Evolutionary conservation across 2,329 filamentous ascomycete genomes (phyloP), one percentile per base, ranked within the genome.

Genomic region (Trichoderma sp.): DNA sequence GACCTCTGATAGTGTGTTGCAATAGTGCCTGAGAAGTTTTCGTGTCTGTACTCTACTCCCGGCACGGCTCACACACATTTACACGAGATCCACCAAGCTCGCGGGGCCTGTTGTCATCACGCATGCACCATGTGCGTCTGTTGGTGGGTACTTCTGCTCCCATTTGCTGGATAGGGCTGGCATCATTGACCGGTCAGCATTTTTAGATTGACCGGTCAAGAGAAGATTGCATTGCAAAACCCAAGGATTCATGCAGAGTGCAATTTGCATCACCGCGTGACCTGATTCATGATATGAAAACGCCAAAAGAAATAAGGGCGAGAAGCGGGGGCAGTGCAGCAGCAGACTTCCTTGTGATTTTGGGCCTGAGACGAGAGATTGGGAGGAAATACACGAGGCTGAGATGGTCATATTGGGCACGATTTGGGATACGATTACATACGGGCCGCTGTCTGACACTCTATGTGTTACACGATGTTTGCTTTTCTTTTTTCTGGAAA

Each of bases 151-250:
- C 31, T 45, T 6, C 41, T 71, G 38, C 56, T 71, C 74, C 33
- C 41, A 75, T 75, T 75, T 75, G 74, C 74, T 65, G 59, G 59
- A 45, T 41, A 71, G 24, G 31, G 63, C 66, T 71, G 66, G 56
- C 45, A 21, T 27, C 63, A 59, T 60, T 41, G 24, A 75, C 67
- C 74, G 74, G 74, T 75, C 65, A 75, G 59, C 33, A 56, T 38
- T 35, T 35, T 45, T 74, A 74, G 45, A 66, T 59, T 66, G 62
- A 66, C 71, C 62, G 71, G 60, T 66, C 71, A 74, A 74, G 62
- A 65, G 62, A 72, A 35, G 24, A 56, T 6, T 63, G 16, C 38
- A n/a, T 33, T 63, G 68, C 56, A 38, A 63, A 35, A 14, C 38
- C 38, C 59, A 71, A 45, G 35, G 56, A 31, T 38, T 35, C 50